These are phyloP conservation scores for Sarocladium brachiariae DNA, from an alignment of 2,329 filamentous ascomycete species.

Conservation along the genomic window DNA sequence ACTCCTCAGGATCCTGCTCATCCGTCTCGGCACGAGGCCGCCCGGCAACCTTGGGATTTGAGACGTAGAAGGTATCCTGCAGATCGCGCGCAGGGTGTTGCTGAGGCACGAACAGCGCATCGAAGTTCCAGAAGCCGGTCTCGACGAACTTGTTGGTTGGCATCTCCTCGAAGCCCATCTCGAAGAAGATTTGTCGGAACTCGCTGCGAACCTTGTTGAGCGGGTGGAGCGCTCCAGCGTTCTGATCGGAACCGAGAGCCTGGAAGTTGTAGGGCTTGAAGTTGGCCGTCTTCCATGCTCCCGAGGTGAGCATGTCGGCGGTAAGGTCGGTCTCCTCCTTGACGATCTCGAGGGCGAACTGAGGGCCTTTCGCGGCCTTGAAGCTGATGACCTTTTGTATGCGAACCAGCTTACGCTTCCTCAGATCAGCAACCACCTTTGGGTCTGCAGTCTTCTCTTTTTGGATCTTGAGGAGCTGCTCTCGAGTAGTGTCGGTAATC, in stretches of 20 bases:
- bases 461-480: constrained; percentile 68
- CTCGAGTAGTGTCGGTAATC: constrained; percentile 72
- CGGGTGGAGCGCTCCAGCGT: constrained; percentile 56
- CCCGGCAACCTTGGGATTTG: constrained; percentile 74
- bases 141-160: constrained; percentile 89
- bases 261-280: constrained; percentile 86
- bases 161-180: constrained; percentile 99
- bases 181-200: constrained; percentile 97
- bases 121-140: constrained; percentile 97
- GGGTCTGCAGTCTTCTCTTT: constrained; percentile 64
- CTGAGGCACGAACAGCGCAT: constrained; percentile 91
- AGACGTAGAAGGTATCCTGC: constrained; percentile 98
- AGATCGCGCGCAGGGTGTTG: constrained; percentile 96
- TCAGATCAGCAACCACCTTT: constrained; percentile 74
- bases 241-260: constrained; percentile 53
- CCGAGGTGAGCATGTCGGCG: constrained; percentile 80
- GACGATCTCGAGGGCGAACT: constrained; percentile 80
- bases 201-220: constrained; percentile 94
- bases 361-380: constrained; percentile 74
- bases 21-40: constrained; percentile 50
- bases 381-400: constrained; percentile 81
- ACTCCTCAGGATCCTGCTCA: constrained; percentile 67
- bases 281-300: constrained; percentile 84
- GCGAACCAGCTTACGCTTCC: constrained; percentile 84
- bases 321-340: constrained; percentile 96